Conservation (phyloP, 2,329 filamentous ascomycete species). For the Penicillium sp. region DNA sequence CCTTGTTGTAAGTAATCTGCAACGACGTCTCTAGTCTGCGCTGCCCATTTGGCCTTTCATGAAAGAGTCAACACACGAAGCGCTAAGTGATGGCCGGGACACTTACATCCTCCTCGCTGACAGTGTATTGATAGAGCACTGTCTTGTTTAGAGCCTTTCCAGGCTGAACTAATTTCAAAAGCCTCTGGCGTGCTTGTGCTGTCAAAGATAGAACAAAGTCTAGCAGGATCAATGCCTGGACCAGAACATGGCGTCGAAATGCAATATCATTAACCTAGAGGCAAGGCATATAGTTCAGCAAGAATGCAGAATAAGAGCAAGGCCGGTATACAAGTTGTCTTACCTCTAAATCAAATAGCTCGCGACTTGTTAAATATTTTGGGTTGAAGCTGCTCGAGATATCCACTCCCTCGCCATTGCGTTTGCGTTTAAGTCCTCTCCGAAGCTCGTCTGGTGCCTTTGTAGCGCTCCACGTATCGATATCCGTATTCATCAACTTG, state of each 20-base stretch:
- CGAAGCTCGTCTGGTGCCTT: slow-evolving; percentile 61
- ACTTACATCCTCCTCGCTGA: slow-evolving; percentile 77
- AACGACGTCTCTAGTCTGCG: slow-evolving; percentile 71
- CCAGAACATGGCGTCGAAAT: slow-evolving; percentile 88
- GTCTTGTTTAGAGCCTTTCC: slow-evolving; percentile 72
- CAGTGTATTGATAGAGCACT: slow-evolving; percentile 74
- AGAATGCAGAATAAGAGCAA: background rate
- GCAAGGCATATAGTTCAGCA: background rate
- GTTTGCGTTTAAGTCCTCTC: slow-evolving; percentile 67
- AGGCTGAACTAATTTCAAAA: slow-evolving; percentile 41
- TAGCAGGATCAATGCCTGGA: slow-evolving; percentile 89
- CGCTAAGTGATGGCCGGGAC: slow-evolving; percentile 9
- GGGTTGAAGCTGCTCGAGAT: slow-evolving; percentile 80
- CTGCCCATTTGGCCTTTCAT: slow-evolving; percentile 75
- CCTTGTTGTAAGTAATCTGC: slow-evolving; percentile 78
- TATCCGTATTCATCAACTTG: slow-evolving; percentile 63
- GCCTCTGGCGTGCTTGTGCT: slow-evolving; percentile 73
- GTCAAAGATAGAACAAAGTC: slow-evolving; percentile 94
- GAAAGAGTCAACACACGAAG: slow-evolving; percentile 19
- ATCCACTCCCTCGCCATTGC: slow-evolving; percentile 58
- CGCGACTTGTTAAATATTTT: slow-evolving; percentile 95
- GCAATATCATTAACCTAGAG: slow-evolving; percentile 81
- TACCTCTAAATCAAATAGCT: slow-evolving; percentile 93
- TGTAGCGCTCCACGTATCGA: slow-evolving; percentile 61
- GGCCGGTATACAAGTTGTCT: background rate